Percentiles rank a stretch among this genome's conserved stretches.
These are phyloP conservation scores for Pachysolen tannophilus DNA, from an alignment of 805 yeast species.

Conservation along the genomic window DNA sequence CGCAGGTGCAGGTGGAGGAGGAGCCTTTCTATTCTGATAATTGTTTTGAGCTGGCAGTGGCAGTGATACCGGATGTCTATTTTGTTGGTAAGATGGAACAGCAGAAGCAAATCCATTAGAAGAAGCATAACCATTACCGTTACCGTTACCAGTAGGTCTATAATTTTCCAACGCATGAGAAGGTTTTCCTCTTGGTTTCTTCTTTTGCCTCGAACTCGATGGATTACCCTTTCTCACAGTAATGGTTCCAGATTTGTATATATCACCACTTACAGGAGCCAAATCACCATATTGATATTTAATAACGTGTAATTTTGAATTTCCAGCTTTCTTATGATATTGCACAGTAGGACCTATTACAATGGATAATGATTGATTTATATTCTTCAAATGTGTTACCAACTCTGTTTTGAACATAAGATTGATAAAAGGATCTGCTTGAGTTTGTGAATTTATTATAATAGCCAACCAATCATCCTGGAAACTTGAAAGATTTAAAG, in stretches of 20 bases:
- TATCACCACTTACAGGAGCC: slow-evolving; percentile 63
- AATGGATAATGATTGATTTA: slow-evolving; percentile 51
- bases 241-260: slow-evolving; percentile 83
- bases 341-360: slow-evolving; percentile 63
- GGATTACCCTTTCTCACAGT: slow-evolving; percentile 77
- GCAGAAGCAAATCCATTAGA: slow-evolving; percentile 8
- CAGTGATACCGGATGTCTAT: slow-evolving; percentile 13
- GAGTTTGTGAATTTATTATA: slow-evolving; percentile 41
- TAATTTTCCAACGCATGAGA: slow-evolving; percentile 7
- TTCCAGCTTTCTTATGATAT: slow-evolving; percentile 90
- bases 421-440: slow-evolving; percentile 76
- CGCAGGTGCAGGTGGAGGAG: slow-evolving; percentile 28
- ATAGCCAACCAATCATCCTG: slow-evolving; percentile 94
- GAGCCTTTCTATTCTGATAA: slow-evolving; percentile 21
- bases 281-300: slow-evolving; percentile 55
- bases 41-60: slow-evolving; percentile 12
- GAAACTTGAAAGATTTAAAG: slow-evolving; percentile 59
- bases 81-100: slow-evolving; percentile 13
- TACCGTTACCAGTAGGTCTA: slow-evolving; percentile 1
- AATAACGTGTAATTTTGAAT: slow-evolving; percentile 60
- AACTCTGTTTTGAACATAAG: slow-evolving; percentile 86
- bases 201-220: slow-evolving; percentile 58
- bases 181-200: slow-evolving; percentile 58
- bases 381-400: slow-evolving; percentile 59
- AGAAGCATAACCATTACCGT: neutral